Conservation (phyloP, 768 basidiomycete genomes). For the Coprinopsis marcescibilis region DNA sequence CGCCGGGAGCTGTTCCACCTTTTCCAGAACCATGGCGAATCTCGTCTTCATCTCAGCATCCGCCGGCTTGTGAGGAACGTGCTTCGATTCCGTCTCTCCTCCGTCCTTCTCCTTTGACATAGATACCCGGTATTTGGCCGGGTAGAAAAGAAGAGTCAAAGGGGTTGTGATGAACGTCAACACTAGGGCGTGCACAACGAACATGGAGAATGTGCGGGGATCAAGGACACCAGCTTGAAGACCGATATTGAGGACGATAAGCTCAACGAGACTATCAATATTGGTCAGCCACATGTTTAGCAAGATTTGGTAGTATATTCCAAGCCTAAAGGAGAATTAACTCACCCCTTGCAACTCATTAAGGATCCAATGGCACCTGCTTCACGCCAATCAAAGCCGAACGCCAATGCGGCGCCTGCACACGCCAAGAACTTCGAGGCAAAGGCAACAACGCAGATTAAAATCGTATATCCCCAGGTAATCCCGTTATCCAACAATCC, state of each 20-base stretch:
- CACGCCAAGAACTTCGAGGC: constrained; percentile 75
- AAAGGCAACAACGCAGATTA: constrained; percentile 74
- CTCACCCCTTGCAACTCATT: constrained; percentile 88
- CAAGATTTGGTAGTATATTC: not conserved
- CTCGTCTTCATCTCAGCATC: constrained; percentile 45
- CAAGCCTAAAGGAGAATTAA: constrained; percentile 3
- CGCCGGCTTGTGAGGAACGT: constrained; percentile 11
- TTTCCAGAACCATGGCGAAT: constrained; percentile 74
- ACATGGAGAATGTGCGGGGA: constrained; percentile 78
- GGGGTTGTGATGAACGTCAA: constrained; percentile 85
- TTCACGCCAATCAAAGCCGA: constrained; percentile 73
- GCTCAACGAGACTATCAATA: constrained; percentile 60
- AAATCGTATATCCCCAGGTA: constrained; percentile 77
- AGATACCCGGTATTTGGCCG: constrained; percentile 45
- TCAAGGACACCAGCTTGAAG: constrained; percentile 60
- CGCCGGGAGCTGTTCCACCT: constrained; percentile 73
- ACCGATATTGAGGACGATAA: constrained; percentile 90
- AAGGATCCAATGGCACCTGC: constrained; percentile 76
- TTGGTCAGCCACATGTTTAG: not conserved
- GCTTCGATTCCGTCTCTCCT: not conserved
- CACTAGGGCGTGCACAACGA: constrained; percentile 73
- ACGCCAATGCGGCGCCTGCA: constrained; percentile 46
- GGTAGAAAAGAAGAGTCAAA: constrained; percentile 73
- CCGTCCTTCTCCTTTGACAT: constrained; percentile 8
- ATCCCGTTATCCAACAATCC: constrained; percentile 68